phyloP scores from a whole-genome alignment of 108 stramenopile genomes.

The Conticribra weissflogii region DNA sequence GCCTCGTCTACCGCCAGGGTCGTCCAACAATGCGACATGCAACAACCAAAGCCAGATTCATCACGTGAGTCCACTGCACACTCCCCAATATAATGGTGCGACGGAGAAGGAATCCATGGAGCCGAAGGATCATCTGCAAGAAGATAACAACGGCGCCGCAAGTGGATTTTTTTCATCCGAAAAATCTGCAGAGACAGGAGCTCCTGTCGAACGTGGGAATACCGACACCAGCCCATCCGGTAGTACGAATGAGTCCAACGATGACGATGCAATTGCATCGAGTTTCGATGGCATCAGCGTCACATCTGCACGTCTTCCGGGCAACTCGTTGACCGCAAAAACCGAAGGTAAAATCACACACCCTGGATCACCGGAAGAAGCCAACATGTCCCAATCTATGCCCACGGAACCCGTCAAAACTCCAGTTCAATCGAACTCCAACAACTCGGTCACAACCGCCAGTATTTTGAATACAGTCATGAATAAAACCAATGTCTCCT shows the following conservation, averaged over 20 bases:
- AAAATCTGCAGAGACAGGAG: slow-evolving; percentile 20
- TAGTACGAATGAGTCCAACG: no score
- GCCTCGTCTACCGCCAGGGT: slow-evolving; percentile 25
- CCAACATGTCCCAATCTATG: background rate
- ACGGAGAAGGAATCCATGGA: no score
- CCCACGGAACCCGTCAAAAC: background rate
- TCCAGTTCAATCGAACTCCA: background rate
- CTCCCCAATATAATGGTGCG: slow-evolving; percentile 2
- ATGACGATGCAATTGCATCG: no score
- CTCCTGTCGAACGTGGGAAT: no score
- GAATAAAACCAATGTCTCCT: background rate
- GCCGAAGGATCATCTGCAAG: no score
- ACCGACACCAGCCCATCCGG: no score
- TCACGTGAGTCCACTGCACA: slow-evolving; percentile 27
- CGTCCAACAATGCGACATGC: background rate
- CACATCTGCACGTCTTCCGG: no score
- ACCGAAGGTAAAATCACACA: no score
- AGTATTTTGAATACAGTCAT: background rate
- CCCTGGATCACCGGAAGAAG: no score
- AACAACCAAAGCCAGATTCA: slow-evolving; percentile 12
- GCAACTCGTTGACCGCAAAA: no score
- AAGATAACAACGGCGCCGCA: slow-evolving; percentile 39
- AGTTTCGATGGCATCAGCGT: no score
- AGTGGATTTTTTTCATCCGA: slow-evolving; percentile 34
- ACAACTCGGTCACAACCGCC: background rate